These are phyloP conservation scores for Parietichytrium sp. DNA, from an alignment of 108 stramenopile species.

Conservation along the genomic window DNA sequence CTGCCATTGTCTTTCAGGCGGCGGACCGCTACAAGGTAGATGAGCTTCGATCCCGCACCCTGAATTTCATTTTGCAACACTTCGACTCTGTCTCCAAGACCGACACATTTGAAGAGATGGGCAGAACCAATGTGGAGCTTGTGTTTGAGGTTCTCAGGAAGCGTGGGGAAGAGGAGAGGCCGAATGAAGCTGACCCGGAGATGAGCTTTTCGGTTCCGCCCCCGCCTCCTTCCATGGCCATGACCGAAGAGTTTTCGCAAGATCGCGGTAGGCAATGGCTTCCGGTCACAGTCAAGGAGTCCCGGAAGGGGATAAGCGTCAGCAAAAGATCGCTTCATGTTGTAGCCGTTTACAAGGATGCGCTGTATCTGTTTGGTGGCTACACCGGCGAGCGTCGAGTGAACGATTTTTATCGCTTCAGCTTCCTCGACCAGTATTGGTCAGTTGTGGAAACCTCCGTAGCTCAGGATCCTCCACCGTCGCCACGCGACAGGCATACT, in stretches of 20 bases:
- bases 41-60: constrained; percentile 77
- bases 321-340: constrained; percentile 25
- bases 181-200: not conserved
- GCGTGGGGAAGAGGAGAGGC: constrained; percentile 45
- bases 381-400: constrained; percentile 81
- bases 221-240: too few relatives aligned
- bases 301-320: too few relatives aligned
- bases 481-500: constrained; percentile 4
- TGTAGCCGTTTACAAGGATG: constrained; percentile 49
- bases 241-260: not conserved
- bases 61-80: constrained; percentile 84
- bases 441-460: not conserved
- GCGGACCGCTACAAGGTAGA: constrained; percentile 86
- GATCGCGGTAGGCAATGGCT: constrained; percentile 21
- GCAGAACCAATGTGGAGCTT: constrained; percentile 89
- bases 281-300: not conserved
- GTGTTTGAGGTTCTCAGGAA: constrained; percentile 88
- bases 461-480: not conserved
- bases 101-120: constrained; percentile 91
- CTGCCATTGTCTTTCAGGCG: constrained; percentile 87
- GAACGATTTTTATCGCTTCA: constrained; percentile 81
- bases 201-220: too few relatives aligned
- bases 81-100: constrained; percentile 90
- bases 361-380: constrained; percentile 86
- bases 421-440: not conserved